Evolutionary conservation across 331 rosid species (phyloP).

Genomic region (Quercus lobata): DNA sequence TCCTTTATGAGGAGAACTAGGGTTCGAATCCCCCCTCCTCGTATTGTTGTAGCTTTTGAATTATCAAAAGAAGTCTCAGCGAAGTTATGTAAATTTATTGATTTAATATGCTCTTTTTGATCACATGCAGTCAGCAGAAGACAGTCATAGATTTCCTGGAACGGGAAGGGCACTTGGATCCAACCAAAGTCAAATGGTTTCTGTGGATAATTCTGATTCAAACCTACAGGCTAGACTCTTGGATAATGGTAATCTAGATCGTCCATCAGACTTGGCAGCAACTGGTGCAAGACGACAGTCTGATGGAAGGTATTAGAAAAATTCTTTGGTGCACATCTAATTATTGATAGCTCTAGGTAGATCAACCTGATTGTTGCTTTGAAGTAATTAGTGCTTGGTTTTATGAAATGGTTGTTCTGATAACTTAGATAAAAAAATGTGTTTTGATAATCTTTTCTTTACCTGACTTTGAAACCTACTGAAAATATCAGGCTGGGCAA

Average conservation of each 20-base stretch:
- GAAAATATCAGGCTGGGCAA: not conserved
- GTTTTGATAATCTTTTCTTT: not conserved
- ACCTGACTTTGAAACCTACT: not conserved
- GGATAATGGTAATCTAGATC: slow-evolving; percentile 48
- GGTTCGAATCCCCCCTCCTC: too few species aligned
- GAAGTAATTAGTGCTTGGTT: not conserved
- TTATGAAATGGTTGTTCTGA: not conserved
- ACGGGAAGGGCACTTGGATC: slow-evolving; percentile 73
- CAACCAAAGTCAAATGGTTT: slow-evolving; percentile 43
- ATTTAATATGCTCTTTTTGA: not conserved
- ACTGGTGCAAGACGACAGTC: slow-evolving; percentile 42
- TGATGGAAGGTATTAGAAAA: slow-evolving; percentile 60
- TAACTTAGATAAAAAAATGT: not conserved
- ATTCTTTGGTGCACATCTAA: slow-evolving; percentile 11
- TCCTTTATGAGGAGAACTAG: too few species aligned
- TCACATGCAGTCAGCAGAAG: slow-evolving; percentile 45
- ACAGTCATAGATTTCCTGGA: slow-evolving; percentile 73
- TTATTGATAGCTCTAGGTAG: not conserved
- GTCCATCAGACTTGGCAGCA: slow-evolving; percentile 32
- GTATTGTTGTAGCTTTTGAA: too few species aligned
- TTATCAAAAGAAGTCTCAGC: not conserved
- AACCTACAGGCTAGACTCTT: slow-evolving; percentile 83
- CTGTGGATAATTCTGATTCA: slow-evolving; percentile 56
- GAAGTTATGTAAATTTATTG: not conserved
- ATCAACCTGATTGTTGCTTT: not conserved